These are phyloP conservation scores for Phytophthora sansomeana DNA, from an alignment of 352 stramenopile species.

Conservation along the genomic window DNA sequence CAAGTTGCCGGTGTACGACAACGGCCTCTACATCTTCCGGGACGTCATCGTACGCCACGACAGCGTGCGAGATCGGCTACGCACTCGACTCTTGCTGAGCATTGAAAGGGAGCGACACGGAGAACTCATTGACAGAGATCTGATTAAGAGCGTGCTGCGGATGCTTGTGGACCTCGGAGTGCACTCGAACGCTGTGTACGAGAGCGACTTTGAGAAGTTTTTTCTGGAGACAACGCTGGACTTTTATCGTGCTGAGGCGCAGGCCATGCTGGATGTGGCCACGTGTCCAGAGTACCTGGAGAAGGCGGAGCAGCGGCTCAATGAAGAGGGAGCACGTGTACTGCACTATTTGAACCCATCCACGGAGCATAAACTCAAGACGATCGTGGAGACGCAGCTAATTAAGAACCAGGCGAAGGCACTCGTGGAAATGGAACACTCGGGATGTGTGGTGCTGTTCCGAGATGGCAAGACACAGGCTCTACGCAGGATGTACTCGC, in stretches of 20 bases:
- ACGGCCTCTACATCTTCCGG: slow-evolving; percentile 92
- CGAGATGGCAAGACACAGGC: slow-evolving; percentile 91
- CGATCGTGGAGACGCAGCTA: slow-evolving; percentile 95
- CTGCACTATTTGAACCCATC: slow-evolving; percentile 91
- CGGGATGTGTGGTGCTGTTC: slow-evolving; percentile 94
- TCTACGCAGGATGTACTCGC: slow-evolving; percentile 83
- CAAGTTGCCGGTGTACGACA: slow-evolving; percentile 93
- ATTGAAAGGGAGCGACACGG: slow-evolving; percentile 92
- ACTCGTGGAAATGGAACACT: slow-evolving; percentile 98
- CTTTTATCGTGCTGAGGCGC: slow-evolving; percentile 95
- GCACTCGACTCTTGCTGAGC: slow-evolving; percentile 71
- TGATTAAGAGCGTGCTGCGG: slow-evolving; percentile 91
- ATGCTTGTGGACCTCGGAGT: slow-evolving; percentile 97
- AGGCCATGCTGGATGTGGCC: slow-evolving; percentile 87
- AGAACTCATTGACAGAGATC: slow-evolving; percentile 89
- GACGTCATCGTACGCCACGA: slow-evolving; percentile 87
- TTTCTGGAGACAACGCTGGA: slow-evolving; percentile 95
- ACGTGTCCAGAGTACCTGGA: slow-evolving; percentile 96
- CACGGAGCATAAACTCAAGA: slow-evolving; percentile 95
- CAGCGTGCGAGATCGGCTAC: slow-evolving; percentile 81
- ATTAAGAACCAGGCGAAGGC: slow-evolving; percentile 94
- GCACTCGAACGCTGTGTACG: slow-evolving; percentile 94
- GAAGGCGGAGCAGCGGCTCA: slow-evolving; percentile 94
- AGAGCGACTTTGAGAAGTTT: slow-evolving; percentile 97
- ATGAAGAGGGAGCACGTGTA: slow-evolving; percentile 94